Evolutionary conservation across 2,329 filamentous ascomycete species (phyloP), one percentile per base, ranked within the genome.

Genomic region (Bimuria novae-zelandiae): DNA sequence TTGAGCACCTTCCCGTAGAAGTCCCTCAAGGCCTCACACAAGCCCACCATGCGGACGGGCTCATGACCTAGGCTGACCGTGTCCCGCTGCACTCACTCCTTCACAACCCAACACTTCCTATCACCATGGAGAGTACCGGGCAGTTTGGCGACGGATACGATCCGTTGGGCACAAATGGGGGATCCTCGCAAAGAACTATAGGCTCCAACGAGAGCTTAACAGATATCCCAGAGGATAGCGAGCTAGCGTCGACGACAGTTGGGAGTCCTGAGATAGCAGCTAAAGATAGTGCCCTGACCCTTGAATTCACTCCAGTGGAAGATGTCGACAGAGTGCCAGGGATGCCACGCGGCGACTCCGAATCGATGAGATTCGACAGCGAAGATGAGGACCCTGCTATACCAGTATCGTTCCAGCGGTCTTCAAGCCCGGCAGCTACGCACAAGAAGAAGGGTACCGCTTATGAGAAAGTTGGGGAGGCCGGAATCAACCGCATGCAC

Each of bases 401-500:
- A 29, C 70, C 72, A 23, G 67, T 69, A 37, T 69, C 69, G 7
- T 76, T 77, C 43, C 68, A 73, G 49, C 62, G 75, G 52, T 70
- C 71, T 17, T 65, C 65, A n/a, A 76, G 74, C 49, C 75, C 75
- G 7, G 62, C 71, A 10, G 63, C 64, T 23, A 66, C 72, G 49
- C 72, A 75, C 42, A 69, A 74, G 43, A 65, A 65, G 51, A 76
- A 71, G 48, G 68, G 64, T 22, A 68, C 73, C n/a, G 66, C 65
- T 10, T 76, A 75, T 46, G 68, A 72, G 33, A 77, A 75, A 52
- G 74, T 76, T 45, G 75, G 75, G 3, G 76, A 77, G 45, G 72
- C 72, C 35, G 75, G 75, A 3, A 69, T 77, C 35, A 73, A 74
- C 57, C 70, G 74, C 45, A 96, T 99, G 91, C 92, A 97, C 79